Percentiles rank a stretch among this genome's conserved stretches.
Evolutionary conservation across 2,329 filamentous ascomycete genomes (phyloP).

Genomic region (Aspergillus hiratsukae): DNA sequence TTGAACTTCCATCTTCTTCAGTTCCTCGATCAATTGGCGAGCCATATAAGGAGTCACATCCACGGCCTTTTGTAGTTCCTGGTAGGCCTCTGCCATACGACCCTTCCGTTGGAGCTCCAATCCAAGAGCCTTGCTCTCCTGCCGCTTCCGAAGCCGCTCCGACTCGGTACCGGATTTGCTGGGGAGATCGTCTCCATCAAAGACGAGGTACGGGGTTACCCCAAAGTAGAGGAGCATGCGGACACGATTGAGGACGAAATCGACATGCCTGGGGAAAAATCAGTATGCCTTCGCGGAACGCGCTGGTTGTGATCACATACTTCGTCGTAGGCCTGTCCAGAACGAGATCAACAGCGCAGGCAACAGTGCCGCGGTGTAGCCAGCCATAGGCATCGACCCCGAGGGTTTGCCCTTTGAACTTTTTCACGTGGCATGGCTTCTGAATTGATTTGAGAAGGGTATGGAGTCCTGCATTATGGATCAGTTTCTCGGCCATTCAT

Average conservation of each 20-base stretch:
- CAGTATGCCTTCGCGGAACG: conserved; percentile 51
- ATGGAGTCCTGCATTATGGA: conserved; percentile 62
- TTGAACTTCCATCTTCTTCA: conserved; percentile 73
- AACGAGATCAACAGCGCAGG: conserved; percentile 86
- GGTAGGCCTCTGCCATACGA: conserved; percentile 71
- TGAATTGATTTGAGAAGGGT: conserved; percentile 96
- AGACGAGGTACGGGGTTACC: conserved; percentile 89
- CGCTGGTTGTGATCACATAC: conserved; percentile 45
- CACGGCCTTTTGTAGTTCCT: conserved; percentile 89
- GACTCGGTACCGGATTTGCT: conserved; percentile 87
- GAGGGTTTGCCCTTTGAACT: conserved; percentile 79
- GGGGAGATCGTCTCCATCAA: conserved; percentile 91
- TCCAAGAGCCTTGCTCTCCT: conserved; percentile 70
- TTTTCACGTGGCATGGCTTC: conserved; percentile 78
- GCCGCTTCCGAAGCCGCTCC: conserved; percentile 67
- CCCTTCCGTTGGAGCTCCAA: conserved; percentile 77
- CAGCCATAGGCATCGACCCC: conserved; percentile 98
- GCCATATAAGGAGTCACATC: conserved; percentile 98
- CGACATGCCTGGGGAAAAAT: conserved; percentile 64
- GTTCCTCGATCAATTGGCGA: conserved; percentile 79
- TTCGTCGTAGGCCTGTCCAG: conserved; percentile 82
- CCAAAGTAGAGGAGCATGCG: conserved; percentile 93
- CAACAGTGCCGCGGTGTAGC: conserved; percentile 88
- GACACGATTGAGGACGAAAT: conserved; percentile 84
- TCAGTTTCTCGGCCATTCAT: conserved; percentile 5